Evolutionary conservation across 768 basidiomycete genomes (phyloP).

Genomic region (Lentinula aciculospora): DNA sequence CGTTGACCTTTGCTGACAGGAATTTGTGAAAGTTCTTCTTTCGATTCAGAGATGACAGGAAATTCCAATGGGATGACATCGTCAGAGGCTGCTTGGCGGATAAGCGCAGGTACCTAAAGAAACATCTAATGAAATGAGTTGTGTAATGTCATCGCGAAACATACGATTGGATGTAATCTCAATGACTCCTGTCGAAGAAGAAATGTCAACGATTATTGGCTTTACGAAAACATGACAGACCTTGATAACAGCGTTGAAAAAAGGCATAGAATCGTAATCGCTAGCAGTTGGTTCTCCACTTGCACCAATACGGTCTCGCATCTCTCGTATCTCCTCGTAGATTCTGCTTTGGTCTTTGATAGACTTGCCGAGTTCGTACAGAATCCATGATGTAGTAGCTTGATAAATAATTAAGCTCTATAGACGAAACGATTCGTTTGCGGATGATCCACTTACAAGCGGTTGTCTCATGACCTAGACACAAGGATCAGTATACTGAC

Average conservation of each 20-base stretch:
- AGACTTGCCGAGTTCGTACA: conserved; percentile 56
- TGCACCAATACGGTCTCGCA: conserved; percentile 11
- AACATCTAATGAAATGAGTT: background rate
- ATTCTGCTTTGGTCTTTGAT: conserved; percentile 55
- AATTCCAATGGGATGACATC: conserved; percentile 53
- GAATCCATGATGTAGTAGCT: conserved; percentile 51
- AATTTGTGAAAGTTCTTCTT: conserved; percentile 38
- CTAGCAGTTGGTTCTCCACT: conserved; percentile 12
- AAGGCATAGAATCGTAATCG: conserved; percentile 30
- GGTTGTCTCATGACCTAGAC: conserved; percentile 47
- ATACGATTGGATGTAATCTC: conserved; percentile 24
- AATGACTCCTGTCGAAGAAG: conserved; percentile 19
- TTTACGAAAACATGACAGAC: conserved; percentile 3
- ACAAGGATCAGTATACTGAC: background rate
- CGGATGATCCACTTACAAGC: background rate
- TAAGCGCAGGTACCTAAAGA: background rate
- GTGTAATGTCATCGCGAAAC: too few species aligned
- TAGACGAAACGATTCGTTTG: too few species aligned
- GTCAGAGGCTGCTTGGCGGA: conserved; percentile 22
- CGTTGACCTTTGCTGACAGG: conserved; percentile 46
- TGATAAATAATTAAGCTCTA: too few species aligned
- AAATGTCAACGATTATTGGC: background rate
- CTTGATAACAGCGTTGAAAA: conserved; percentile 18
- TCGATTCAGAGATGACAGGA: conserved; percentile 40
- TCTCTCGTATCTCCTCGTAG: conserved; percentile 46